These are phyloP conservation scores for Colletotrichum australisinense DNA, from an alignment of 2,329 filamentous ascomycete species.

Conservation along the genomic window DNA sequence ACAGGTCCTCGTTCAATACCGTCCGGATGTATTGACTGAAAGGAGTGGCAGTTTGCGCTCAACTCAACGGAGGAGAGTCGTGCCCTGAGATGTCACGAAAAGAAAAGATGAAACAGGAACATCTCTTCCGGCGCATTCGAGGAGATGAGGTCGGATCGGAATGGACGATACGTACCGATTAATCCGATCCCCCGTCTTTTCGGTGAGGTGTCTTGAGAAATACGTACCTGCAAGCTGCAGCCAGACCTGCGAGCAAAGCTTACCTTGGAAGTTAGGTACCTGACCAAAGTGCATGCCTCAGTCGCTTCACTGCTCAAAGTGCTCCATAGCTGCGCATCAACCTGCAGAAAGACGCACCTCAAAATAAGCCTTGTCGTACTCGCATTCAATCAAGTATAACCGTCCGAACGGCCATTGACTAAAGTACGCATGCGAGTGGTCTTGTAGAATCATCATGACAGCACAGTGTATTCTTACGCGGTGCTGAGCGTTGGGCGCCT, in stretches of 20 bases:
- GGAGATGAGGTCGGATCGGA: neutral
- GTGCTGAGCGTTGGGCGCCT: neutral
- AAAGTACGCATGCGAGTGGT: neutral
- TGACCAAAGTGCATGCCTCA: no score
- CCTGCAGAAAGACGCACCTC: neutral
- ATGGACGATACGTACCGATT: neutral
- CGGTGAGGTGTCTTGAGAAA: neutral
- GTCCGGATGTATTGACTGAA: neutral
- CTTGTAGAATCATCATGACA: neutral
- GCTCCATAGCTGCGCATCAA: neutral
- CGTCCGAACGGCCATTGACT: neutral
- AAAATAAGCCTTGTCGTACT: neutral
- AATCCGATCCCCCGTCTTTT: slow-evolving; percentile 2
- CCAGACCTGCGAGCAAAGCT: neutral
- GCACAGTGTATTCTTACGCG: no score
- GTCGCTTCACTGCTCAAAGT: neutral
- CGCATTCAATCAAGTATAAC: neutral
- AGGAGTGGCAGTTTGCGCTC: neutral
- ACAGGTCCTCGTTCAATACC: no score
- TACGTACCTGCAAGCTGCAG: neutral
- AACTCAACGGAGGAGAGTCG: neutral
- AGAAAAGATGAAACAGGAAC: slow-evolving; percentile 26
- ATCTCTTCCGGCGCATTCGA: neutral
- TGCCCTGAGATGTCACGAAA: slow-evolving; percentile 1
- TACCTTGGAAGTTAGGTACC: no score